Evolutionary conservation across 768 basidiomycete species (phyloP), one percentile per base, ranked within the genome.

Genomic region (Kwoniella shandongensis): DNA sequence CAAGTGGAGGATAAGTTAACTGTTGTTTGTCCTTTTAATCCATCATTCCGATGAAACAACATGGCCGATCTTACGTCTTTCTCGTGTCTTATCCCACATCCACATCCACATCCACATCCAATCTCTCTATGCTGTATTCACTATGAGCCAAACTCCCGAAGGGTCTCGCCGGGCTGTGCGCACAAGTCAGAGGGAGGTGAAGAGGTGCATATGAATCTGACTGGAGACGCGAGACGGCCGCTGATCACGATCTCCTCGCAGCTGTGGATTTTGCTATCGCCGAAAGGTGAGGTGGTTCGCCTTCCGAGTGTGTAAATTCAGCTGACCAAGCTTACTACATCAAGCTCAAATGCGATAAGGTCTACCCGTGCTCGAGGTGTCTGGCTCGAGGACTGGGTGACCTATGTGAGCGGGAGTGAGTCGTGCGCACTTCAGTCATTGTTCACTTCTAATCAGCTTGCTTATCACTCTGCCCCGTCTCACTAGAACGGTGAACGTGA

Each of bases 391-490:
- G 60, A 7, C 49, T 61, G 11, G 54, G 49, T 22, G 60, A 61
- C 8, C 42, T 61, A 46, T 61, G 60, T 42, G 53, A 61, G 40
- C 60, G 51, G 36, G 52, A 61, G 60, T 60, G 45, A 53, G 58
- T 54, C 6, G 11, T n/a, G n/a, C n/a, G n/a, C n/a, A n/a, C n/a
- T n/a, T n/a, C n/a, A n/a, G n/a, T n/a, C 20, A 13, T 32, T 13
- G 15, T 47, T n/a, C 39, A 4, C 27, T 22, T 36, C n/a, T 6
- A 26, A 7, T 47, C 27, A 11, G 7, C 45, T n/a, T 6, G 23
- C 11, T 29, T 25, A 47, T 47, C 22, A 18, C 45, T 15, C 22
- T 25, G 23, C 11, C 15, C 23, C 27, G 10, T 15, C 15, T 15
- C 5, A 11, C 7, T 23, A 60, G 58, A 49, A 57, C 49, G 15